phyloP scores from a whole-genome alignment of 208 protist species.

The Trichomonas tenax region DNA sequence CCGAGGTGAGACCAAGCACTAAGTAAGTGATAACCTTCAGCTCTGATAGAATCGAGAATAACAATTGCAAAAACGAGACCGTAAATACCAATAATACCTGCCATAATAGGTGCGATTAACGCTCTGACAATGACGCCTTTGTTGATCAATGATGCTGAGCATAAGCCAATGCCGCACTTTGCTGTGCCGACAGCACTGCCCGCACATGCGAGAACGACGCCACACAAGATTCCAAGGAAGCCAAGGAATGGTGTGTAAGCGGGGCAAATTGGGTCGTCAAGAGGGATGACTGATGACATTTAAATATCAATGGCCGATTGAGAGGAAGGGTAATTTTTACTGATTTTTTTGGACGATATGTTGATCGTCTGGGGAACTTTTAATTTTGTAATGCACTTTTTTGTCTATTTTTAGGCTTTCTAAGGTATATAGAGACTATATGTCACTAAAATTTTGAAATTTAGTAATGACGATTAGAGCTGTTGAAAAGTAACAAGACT shows the following conservation, averaged over 20 bases:
- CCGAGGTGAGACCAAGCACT: background rate
- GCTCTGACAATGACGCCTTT: background rate
- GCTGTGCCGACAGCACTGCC: background rate
- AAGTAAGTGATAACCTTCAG: background rate
- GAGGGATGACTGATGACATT: background rate
- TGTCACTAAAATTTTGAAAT: no score
- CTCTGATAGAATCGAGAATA: background rate
- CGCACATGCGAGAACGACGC: background rate
- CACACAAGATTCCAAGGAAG: background rate
- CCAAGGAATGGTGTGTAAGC: background rate
- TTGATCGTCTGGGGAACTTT: no score
- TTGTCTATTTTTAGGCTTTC: no score
- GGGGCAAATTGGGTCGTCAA: background rate
- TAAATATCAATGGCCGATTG: no score
- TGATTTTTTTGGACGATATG: no score
- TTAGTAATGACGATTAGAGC: no score
- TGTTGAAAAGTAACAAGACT: no score
- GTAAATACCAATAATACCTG: conserved; percentile 18
- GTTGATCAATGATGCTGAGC: background rate
- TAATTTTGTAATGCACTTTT: no score
- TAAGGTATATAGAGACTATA: no score
- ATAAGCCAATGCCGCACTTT: background rate
- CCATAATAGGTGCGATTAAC: background rate
- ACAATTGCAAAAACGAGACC: background rate
- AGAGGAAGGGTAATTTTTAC: no score